Evolutionary conservation across 2,329 filamentous ascomycete genomes (phyloP).

Genomic region (Didymella lethalis): DNA sequence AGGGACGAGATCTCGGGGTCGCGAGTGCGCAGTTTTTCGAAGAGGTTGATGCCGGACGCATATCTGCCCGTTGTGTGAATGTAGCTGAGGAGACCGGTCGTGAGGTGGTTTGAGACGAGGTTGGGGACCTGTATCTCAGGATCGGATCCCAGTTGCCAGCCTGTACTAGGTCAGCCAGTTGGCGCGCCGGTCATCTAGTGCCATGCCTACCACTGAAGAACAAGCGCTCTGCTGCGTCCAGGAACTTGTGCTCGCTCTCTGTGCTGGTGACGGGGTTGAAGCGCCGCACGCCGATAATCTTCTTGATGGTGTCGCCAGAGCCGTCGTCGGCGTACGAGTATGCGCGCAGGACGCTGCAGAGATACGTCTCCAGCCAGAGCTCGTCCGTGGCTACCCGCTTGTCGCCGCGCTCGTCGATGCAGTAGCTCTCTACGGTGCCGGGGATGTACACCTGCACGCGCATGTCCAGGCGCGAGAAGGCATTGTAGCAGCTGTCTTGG

Average conservation of each 20-base stretch:
- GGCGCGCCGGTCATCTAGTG: neutral
- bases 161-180: constrained; percentile 46
- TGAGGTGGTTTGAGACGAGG: constrained; percentile 93
- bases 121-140: constrained; percentile 98
- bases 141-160: constrained; percentile 95
- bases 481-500: constrained; percentile 85
- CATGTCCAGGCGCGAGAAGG: constrained; percentile 97
- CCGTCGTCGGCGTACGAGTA: constrained; percentile 98
- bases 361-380: constrained; percentile 95
- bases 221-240: constrained; percentile 90
- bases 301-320: constrained; percentile 91
- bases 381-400: constrained; percentile 93
- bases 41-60: constrained; percentile 94
- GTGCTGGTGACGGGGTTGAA: constrained; percentile 99
- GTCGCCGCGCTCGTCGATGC: constrained; percentile 94
- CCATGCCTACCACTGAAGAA: constrained; percentile 80
- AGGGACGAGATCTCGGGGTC: constrained; percentile 95
- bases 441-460: constrained; percentile 97
- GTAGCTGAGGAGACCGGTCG: constrained; percentile 91
- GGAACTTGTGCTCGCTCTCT: constrained; percentile 95
- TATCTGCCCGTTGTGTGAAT: constrained; percentile 95
- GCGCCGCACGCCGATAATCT: constrained; percentile 93
- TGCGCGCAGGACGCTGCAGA: constrained; percentile 91
- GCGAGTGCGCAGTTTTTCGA: constrained; percentile 90
- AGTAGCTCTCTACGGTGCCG: constrained; percentile 95